Base-by-base conservation (phyloP, 345 rosid genomes). In the Lepidium sativum region DNA sequence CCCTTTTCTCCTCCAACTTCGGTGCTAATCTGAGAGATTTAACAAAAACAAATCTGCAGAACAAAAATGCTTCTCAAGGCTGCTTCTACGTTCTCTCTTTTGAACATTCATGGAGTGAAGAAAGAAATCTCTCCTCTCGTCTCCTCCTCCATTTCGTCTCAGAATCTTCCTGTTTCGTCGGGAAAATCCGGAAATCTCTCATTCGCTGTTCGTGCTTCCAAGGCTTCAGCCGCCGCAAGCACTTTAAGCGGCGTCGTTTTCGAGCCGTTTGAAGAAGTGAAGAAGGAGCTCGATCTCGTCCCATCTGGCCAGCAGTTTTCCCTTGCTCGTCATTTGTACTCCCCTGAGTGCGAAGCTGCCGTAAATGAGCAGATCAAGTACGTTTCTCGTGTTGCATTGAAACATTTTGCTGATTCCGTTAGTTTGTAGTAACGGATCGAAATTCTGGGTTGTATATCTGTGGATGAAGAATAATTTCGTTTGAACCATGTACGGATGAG, bases 321-420 rank as follows among this genome's bases (percentile, higher is more conserved):
- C 6, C 86, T 90, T 21, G 96, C 86, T 70, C 88, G 91, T 27
- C 95, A 89, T 18, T 23, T 43, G 57, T 87, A 71, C 59, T 62
- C 60, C 5, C 83, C 80, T 2, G 84, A 80, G 39, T 82, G 85
- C 57, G 92, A 85, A 74, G 79, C 88, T 9, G 91, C 89, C 37
- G 66, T 90, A 0, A 90, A 87, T 20, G 86, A 82, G 68, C 95
- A 90, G 79, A 90, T 90, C 84, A 90, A 87, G 97, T 85, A 34
- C 44, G 80, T 62, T 41, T 55, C 35, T 9, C 6, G 9, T 61
- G n/a, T 16, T 32, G 0, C 6, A 60, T 49, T 38, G 20, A 14
- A 40, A 23, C 49, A 5, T n/a, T 15, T 58, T 23, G 17, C 1
- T 56, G 29, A 49, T 49, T 27, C 8, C 34, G 0, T 12, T 27